Conservation (phyloP, 345 rosid species). For the Brassica juncea region DNA sequence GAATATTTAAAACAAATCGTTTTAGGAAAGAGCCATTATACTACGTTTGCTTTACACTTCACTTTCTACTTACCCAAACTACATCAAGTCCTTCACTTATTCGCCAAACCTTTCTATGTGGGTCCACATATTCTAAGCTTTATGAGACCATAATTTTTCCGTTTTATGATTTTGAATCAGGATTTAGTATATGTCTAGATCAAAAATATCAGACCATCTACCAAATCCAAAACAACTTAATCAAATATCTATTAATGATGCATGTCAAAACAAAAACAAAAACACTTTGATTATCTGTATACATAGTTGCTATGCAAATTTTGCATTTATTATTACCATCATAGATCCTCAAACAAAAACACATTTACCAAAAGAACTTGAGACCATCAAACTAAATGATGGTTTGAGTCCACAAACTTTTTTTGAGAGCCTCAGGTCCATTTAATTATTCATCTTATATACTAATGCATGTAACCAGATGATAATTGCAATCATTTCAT, state of each 20-base stretch:
- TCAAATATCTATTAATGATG: background rate
- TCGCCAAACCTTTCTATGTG: conserved; percentile 35
- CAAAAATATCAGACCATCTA: conserved; percentile 4
- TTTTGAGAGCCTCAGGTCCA: background rate
- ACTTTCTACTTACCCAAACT: conserved; percentile 22
- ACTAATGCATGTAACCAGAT: background rate
- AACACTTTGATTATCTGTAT: background rate
- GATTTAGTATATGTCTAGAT: conserved; percentile 21
- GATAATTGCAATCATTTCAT: background rate
- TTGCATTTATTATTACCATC: background rate
- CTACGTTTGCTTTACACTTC: conserved; percentile 35
- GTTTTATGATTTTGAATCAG: background rate
- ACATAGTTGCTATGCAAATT: background rate
- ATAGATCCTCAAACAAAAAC: background rate
- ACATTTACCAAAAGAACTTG: background rate
- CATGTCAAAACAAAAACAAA: background rate
- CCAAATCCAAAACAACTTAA: conserved; percentile 16
- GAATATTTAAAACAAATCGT: conserved; percentile 6
- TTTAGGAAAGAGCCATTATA: conserved; percentile 23
- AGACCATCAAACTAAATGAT: background rate
- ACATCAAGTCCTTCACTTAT: conserved; percentile 10
- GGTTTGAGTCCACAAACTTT: background rate
- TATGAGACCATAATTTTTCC: conserved; percentile 2
- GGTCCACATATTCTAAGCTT: conserved; percentile 23
- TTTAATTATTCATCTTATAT: background rate